A percentile compares a stretch with the other conserved stretches of the same genome.
Evolutionary conservation across 305 asterid genomes (phyloP).

Genomic region (Fraxinus nigra): DNA sequence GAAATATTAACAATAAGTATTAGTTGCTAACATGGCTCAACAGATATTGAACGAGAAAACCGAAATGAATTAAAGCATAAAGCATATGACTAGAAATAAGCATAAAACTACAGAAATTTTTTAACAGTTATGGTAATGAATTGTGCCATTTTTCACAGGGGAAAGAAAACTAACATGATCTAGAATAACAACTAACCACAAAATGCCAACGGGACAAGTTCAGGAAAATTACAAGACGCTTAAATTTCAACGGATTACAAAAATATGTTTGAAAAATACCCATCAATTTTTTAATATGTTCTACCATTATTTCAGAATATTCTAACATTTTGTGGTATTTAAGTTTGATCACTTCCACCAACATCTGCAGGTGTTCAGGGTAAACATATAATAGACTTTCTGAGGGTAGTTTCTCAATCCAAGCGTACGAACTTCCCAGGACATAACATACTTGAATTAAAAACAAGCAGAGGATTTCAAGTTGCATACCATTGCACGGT

Average conservation of each 20-base stretch:
- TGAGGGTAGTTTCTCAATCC: not conserved
- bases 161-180: not conserved
- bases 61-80: not conserved
- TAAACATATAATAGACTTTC: not conserved
- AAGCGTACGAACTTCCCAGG: not conserved
- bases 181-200: not conserved
- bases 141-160: not conserved
- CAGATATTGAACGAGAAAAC: not conserved
- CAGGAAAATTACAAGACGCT: not conserved
- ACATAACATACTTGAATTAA: not conserved
- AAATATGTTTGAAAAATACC: not conserved
- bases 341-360: not conserved
- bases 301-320: not conserved
- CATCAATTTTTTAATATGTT: not conserved
- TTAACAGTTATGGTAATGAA: not conserved
- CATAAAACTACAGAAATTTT: not conserved
- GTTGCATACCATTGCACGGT: constrained; percentile 82
- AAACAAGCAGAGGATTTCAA: not conserved
- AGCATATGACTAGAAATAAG: not conserved
- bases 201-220: not conserved
- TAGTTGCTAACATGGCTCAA: not conserved
- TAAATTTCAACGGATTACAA: not conserved
- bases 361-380: not conserved
- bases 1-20: not conserved
- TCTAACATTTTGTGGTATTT: not conserved